Base-by-base conservation (phyloP, 2,329 filamentous ascomycete genomes). In the Colletotrichum sidae region DNA sequence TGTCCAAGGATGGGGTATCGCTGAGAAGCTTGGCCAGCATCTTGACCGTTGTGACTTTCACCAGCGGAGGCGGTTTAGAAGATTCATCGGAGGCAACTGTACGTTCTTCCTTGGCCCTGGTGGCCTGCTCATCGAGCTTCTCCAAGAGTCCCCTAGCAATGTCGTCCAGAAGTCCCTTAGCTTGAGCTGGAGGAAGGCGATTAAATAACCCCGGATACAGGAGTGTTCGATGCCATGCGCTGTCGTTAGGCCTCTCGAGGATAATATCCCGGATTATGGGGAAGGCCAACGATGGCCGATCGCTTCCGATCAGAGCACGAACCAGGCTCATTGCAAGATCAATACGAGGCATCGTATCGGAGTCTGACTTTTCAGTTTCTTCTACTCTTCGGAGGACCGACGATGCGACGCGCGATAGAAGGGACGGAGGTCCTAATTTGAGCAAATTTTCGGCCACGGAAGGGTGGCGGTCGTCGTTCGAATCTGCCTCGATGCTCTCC, bases 31-130 rank as follows among this genome's bases (percentile, higher is more conserved):
- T 53, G 13, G 44, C 60, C 6, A 64, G 37, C 60, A 54, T 54
- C 8, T 59, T 64, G 11, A 64, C 60, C 4, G 60, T 64, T 6
- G 55, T 54, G 37, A 64, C 55, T 34, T 64, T 64, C 9, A 64
- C 55, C 13, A 15, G 10, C 8, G 49, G 37, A 9, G 11, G 8
- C 4, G 13, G 11, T 33, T 11, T 47, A 8, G 34, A n/a, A 8
- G 4, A 35, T 17, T 10, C 15, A 12, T 39, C 39, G 2, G 39
- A 15, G n/a, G 10, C 7, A 15, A 50, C 25, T 12, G 41, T 17
- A 3, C 2, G 13, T 2, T 13, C 1, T 35, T 51, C 46, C 11
- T 52, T 46, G 39, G 38, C 33, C 17, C 15, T 52, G 15, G 1
- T 10, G n/a, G 6, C 11, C 2, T 58, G 54, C 34, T 51, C 34